Evolutionary conservation across 2,329 filamentous ascomycete genomes (phyloP).

Genomic region (Ophiosphaerella korrae): DNA sequence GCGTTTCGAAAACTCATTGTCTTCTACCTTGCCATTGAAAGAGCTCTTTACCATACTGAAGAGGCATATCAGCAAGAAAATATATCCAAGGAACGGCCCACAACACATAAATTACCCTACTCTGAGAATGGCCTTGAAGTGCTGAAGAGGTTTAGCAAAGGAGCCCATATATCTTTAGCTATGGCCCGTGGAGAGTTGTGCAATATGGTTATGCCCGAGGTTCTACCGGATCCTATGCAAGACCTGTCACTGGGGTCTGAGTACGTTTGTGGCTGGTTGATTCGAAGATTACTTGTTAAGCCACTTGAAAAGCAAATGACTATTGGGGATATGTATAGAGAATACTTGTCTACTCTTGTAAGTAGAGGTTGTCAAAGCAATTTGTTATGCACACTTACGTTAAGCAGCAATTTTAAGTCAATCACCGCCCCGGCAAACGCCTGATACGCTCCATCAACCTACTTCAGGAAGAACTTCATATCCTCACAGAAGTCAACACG

Average conservation of each 20-base stretch:
- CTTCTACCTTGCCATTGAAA: conserved; percentile 34
- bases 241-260: conserved; percentile 33
- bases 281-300: conserved; percentile 35
- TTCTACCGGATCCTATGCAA: conserved; percentile 12
- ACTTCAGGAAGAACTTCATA: conserved; percentile 36
- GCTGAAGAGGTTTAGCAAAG: conserved; percentile 23
- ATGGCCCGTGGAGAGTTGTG: conserved; percentile 31
- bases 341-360: conserved; percentile 39
- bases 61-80: conserved; percentile 3
- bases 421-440: conserved; percentile 39
- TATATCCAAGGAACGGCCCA: background rate
- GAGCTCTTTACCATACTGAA: conserved; percentile 26
- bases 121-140: conserved; percentile 17
- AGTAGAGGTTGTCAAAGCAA: conserved; percentile 2
- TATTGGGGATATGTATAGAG: conserved; percentile 37
- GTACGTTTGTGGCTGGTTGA: conserved; percentile 39
- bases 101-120: conserved; percentile 7
- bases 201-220: conserved; percentile 25
- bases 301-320: conserved; percentile 34
- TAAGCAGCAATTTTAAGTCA: conserved; percentile 42
- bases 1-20: conserved; percentile 27
- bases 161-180: conserved; percentile 14
- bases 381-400: conserved; percentile 11
- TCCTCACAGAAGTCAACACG: conserved; percentile 27
- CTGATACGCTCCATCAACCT: conserved; percentile 42